Conservation (phyloP, 768 basidiomycete genomes). For the Goffeauzyma gilvescens region DNA sequence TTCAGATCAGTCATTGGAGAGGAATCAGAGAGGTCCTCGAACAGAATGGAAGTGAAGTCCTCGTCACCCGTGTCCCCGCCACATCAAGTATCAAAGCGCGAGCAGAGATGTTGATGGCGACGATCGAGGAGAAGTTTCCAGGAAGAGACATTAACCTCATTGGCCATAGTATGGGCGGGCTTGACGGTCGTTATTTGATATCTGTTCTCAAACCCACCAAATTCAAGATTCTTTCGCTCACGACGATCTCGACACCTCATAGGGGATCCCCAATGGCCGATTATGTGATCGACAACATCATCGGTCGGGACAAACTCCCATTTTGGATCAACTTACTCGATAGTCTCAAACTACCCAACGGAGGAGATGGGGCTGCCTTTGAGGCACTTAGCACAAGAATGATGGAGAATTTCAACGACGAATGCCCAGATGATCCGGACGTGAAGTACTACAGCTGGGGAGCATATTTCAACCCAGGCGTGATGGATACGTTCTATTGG, state of each 20-base stretch:
- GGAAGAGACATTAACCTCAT: conserved; percentile 76
- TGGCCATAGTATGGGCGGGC: conserved; percentile 74
- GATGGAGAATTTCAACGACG: conserved; percentile 76
- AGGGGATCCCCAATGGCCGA: conserved; percentile 85
- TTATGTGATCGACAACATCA: conserved; percentile 37
- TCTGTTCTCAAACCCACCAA: conserved; percentile 58
- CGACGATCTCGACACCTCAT: conserved; percentile 88
- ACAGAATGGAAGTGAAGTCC: conserved; percentile 67
- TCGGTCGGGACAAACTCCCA: conserved; percentile 34
- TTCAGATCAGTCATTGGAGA: conserved; percentile 88
- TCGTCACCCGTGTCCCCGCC: conserved; percentile 84
- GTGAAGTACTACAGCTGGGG: conserved; percentile 93
- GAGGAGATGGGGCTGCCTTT: conserved; percentile 88
- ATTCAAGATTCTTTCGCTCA: conserved; percentile 68
- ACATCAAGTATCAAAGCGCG: conserved; percentile 73
- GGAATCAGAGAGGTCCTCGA: conserved; percentile 87
- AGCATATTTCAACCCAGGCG: conserved; percentile 66
- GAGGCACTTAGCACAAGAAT: conserved; percentile 62
- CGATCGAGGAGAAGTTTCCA: conserved; percentile 59
- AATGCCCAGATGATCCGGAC: conserved; percentile 55
- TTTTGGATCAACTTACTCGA: conserved; percentile 41
- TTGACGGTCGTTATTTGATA: conserved; percentile 77
- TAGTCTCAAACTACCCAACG: conserved; percentile 61
- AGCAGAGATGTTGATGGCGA: conserved; percentile 70
- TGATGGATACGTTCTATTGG: conserved; percentile 68